These are phyloP conservation scores for Trichophyton schoenleinii DNA, from an alignment of 2,329 filamentous ascomycete genomes.

Conservation along the genomic window DNA sequence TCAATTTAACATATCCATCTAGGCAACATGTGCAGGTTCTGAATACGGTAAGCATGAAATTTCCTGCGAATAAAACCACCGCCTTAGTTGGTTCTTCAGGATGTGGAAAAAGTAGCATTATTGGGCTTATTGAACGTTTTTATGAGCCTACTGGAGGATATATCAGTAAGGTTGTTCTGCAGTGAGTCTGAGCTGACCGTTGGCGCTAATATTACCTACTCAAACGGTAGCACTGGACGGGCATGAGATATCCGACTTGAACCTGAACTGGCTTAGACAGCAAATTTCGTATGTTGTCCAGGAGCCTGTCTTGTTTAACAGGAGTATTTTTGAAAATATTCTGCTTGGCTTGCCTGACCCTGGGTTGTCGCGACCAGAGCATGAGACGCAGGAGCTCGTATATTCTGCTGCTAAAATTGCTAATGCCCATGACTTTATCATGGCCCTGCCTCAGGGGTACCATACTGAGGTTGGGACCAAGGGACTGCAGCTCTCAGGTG, in stretches of 20 bases:
- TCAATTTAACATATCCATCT: conserved; percentile 38
- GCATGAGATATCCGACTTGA: conserved; percentile 59
- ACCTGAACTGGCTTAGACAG: conserved; percentile 50
- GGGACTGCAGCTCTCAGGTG: neutral
- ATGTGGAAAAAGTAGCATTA: conserved; percentile 37
- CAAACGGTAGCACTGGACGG: conserved; percentile 67
- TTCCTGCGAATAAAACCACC: conserved; percentile 71
- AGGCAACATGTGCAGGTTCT: conserved; percentile 21
- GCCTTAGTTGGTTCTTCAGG: conserved; percentile 54
- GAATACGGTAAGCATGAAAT: conserved; percentile 41
- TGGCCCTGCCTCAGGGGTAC: conserved; percentile 39
- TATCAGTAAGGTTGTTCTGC: neutral
- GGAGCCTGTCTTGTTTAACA: conserved; percentile 56
- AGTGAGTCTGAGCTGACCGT: neutral
- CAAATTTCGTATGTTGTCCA: conserved; percentile 55
- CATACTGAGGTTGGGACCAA: neutral
- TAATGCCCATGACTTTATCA: conserved; percentile 58
- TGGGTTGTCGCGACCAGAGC: conserved; percentile 2
- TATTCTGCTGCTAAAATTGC: conserved; percentile 53
- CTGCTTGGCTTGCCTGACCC: conserved; percentile 35
- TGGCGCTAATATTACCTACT: conserved; percentile 34
- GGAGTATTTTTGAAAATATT: conserved; percentile 52
- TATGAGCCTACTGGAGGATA: conserved; percentile 50
- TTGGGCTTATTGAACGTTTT: conserved; percentile 38
- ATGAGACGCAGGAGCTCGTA: conserved; percentile 29